Base-by-base conservation (phyloP, 1,284 basidiomycete species). In the Termitomyces sp. region DNA sequence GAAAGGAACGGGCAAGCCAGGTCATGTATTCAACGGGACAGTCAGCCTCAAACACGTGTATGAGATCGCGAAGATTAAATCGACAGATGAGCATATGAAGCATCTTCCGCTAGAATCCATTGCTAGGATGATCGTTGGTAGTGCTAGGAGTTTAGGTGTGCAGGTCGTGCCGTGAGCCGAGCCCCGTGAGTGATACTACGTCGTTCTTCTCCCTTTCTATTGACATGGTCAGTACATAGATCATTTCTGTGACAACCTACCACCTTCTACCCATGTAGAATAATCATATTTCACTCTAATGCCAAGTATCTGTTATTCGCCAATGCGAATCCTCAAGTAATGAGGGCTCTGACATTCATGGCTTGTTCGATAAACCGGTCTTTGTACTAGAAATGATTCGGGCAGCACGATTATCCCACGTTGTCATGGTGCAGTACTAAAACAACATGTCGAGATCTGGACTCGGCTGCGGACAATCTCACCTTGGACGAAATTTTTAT, bases 11-110 rank as follows among this genome's bases (percentile, higher is more conserved):
- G 89, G 83, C 37, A 83, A 83, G 63, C 86, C 88, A 47, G 91
- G 88, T 19, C 86, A 83, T 73, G 88, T 84, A 66, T 72, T 78
- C 55, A 76, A 80, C 55, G 93, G 91, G 45, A 93, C 88, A 26
- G 80, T 99, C 64, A 91, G 83, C 60, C 79, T 99, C 64, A 99
- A 99, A 77, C 95, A 98, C 74, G 81, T 99, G 65, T 99, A 97
- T 72, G 97, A 99, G 78, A 98, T 99, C 66, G 94, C 97, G 35
- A 97, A 92, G 79, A 91, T 99, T 69, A 99, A 99, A 77, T 81
- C 86, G 56, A 83, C 80, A 62, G 97, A 99, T 72, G 86, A 88
- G 53, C 88, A 91, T 67, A 74, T 96, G 75, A 87, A 84, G 73
- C 86, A 88, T 64, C 78, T 95, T 57, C 80, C 83, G 55, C 77